These are phyloP conservation scores for Camellia oleifera DNA, from an alignment of 179 eudicot genomes.

Conservation along the genomic window DNA sequence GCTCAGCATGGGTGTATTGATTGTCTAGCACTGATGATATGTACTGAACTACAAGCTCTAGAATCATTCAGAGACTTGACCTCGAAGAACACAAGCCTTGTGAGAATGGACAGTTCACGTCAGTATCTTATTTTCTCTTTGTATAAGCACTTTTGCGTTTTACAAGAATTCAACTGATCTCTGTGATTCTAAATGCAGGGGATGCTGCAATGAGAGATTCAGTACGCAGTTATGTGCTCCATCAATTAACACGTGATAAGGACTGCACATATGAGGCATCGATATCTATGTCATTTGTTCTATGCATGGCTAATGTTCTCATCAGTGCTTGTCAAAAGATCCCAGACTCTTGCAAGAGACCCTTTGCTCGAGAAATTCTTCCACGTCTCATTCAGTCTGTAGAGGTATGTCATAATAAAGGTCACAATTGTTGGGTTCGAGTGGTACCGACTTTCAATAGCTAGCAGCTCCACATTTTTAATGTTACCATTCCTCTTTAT, in stretches of 20 bases:
- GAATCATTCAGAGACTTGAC: conserved; percentile 24
- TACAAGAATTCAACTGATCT: neutral
- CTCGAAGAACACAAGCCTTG: conserved; percentile 20
- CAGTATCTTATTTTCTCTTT: conserved; percentile 8
- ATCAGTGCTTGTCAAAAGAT: conserved; percentile 81
- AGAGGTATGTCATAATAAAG: conserved; percentile 34
- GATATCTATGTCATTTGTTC: conserved; percentile 47
- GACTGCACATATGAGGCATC: conserved; percentile 15
- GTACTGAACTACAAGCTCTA: conserved; percentile 59
- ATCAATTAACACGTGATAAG: conserved; percentile 32
- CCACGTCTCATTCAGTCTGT: conserved; percentile 44
- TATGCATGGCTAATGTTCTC: conserved; percentile 90
- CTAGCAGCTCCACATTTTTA: neutral
- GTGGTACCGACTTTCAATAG: neutral
- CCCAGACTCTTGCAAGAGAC: conserved; percentile 48
- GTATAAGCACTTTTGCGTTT: neutral
- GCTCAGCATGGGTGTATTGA: conserved; percentile 92
- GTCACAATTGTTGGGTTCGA: neutral
- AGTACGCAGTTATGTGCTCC: conserved; percentile 49
- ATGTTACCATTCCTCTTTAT: neutral
- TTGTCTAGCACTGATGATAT: conserved; percentile 70
- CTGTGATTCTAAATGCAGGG: conserved; percentile 27
- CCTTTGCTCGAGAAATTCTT: conserved; percentile 45
- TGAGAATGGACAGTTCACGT: conserved; percentile 11
- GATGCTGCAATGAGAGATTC: conserved; percentile 28